Percentiles rank a stretch among this genome's conserved stretches.
Conservation (phyloP, 75 land plant species). For the Pinus tabuliformis region DNA sequence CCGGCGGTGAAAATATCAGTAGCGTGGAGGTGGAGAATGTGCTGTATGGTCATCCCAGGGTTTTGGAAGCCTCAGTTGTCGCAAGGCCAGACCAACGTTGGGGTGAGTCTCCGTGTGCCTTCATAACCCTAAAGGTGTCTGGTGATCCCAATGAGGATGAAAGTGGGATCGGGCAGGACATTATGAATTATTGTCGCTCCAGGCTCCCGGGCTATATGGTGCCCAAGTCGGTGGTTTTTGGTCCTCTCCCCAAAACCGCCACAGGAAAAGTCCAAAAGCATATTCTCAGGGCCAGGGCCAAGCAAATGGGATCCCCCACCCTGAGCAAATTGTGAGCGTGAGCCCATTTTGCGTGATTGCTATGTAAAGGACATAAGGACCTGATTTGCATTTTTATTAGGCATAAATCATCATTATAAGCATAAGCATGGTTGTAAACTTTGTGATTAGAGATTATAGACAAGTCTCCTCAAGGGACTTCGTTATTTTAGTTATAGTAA, state of each 20-base stretch:
- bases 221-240: slow-evolving; percentile 81
- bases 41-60: slow-evolving; percentile 59
- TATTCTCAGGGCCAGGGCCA: slow-evolving; percentile 62
- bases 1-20: slow-evolving; percentile 95
- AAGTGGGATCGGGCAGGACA: slow-evolving; percentile 37
- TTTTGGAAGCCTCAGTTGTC: slow-evolving; percentile 82
- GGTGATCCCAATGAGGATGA: background rate
- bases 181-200: slow-evolving; percentile 52
- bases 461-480: too few species aligned
- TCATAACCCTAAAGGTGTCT: slow-evolving; percentile 54
- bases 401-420: too few species aligned
- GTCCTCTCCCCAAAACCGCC: slow-evolving; percentile 81
- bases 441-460: too few species aligned
- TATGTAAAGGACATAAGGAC: too few species aligned
- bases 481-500: too few species aligned
- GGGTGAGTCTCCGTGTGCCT: slow-evolving; percentile 98
- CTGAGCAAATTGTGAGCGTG: slow-evolving; percentile 39
- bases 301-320: slow-evolving; percentile 61
- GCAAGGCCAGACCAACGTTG: slow-evolving; percentile 79
- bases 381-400: too few species aligned
- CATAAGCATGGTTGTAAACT: too few species aligned
- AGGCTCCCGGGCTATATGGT: slow-evolving; percentile 84
- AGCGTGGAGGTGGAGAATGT: slow-evolving; percentile 77
- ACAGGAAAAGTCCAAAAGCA: slow-evolving; percentile 94
- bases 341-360: too few species aligned